These are phyloP conservation scores for Xylariomycetidae sp. DNA, from an alignment of 2,329 filamentous ascomycete species.

Conservation along the genomic window DNA sequence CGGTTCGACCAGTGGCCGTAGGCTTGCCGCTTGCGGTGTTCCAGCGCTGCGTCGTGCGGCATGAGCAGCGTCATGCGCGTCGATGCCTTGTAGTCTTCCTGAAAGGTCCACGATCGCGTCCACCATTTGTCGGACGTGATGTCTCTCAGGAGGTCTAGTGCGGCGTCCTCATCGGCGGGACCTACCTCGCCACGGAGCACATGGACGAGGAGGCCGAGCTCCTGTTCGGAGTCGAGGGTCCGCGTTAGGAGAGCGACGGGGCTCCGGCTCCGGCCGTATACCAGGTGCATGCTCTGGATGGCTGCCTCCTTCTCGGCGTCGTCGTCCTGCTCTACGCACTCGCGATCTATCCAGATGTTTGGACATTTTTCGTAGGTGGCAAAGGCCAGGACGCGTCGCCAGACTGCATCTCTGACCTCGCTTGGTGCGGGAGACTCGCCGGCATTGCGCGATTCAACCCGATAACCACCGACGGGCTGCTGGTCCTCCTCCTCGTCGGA, in stretches of 20 bases:
- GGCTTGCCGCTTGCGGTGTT: conserved; percentile 16
- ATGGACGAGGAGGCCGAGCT: conserved; percentile 19
- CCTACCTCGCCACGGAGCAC: conserved; percentile 17
- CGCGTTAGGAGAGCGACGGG: conserved; percentile 24
- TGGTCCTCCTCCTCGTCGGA: conserved; percentile 19
- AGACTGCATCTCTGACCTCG: conserved; percentile 21
- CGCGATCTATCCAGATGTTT: conserved; percentile 24
- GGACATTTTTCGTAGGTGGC: conserved; percentile 19
- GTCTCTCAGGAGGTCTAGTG: conserved; percentile 17
- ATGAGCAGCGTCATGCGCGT: conserved; percentile 24
- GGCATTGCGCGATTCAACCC: conserved; percentile 17
- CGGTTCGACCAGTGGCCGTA: conserved; percentile 8
- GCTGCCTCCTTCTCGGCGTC: conserved; percentile 19
- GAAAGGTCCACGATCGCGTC: conserved; percentile 26
- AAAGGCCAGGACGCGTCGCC: conserved; percentile 20
- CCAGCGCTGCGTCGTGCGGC: conserved; percentile 18
- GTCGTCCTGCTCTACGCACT: conserved; percentile 24
- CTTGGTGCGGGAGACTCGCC: conserved; percentile 17
- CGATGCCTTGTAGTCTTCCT: conserved; percentile 24
- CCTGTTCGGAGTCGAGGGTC: conserved; percentile 15
- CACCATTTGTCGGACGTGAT: conserved; percentile 25
- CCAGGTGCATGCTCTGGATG: conserved; percentile 27
- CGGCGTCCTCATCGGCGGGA: conserved; percentile 14
- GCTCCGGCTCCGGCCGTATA: conserved; percentile 20
- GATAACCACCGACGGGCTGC: conserved; percentile 12